Conservation (phyloP, 2,329 filamentous ascomycete genomes). For the Aureobasidium sp. region DNA sequence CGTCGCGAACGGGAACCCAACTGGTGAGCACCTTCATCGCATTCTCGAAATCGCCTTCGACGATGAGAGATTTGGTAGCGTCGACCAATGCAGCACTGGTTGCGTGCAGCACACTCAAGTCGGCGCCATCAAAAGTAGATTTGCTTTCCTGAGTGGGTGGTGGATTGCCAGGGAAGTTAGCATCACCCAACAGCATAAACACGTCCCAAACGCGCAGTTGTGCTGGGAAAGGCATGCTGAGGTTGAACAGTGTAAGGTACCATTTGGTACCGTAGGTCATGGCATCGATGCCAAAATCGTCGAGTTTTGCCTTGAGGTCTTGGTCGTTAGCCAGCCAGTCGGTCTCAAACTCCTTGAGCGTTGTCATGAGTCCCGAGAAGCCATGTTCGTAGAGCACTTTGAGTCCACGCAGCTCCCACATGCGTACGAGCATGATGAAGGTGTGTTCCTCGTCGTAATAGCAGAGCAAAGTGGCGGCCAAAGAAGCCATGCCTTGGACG, state of each 20-base stretch:
- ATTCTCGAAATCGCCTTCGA: constrained; percentile 94
- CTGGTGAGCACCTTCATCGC: constrained; percentile 95
- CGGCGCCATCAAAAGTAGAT: constrained; percentile 46
- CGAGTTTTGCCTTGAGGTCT: constrained; percentile 56
- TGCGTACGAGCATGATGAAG: constrained; percentile 92
- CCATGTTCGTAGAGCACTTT: constrained; percentile 76
- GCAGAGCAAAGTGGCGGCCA: constrained; percentile 86
- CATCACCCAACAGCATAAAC: constrained; percentile 86
- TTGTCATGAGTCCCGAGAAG: constrained; percentile 80
- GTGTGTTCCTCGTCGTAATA: constrained; percentile 94
- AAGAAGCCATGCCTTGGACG: constrained; percentile 93
- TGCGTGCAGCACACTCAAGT: constrained; percentile 83
- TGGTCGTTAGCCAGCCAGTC: constrained; percentile 67
- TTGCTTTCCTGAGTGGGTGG: not conserved
- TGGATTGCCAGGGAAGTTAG: constrained; percentile 23
- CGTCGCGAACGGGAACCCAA: constrained; percentile 89
- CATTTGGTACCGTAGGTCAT: constrained; percentile 94
- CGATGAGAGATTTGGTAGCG: constrained; percentile 76
- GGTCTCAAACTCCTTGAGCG: constrained; percentile 75
- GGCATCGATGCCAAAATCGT: constrained; percentile 70
- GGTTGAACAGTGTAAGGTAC: constrained; percentile 97
- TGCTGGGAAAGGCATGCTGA: constrained; percentile 87
- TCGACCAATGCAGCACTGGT: constrained; percentile 85
- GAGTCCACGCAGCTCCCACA: constrained; percentile 85
- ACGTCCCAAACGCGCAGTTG: constrained; percentile 97